Evolutionary conservation across 2,329 filamentous ascomycete genomes (phyloP).

Genomic region (Sarocladium brachiariae): DNA sequence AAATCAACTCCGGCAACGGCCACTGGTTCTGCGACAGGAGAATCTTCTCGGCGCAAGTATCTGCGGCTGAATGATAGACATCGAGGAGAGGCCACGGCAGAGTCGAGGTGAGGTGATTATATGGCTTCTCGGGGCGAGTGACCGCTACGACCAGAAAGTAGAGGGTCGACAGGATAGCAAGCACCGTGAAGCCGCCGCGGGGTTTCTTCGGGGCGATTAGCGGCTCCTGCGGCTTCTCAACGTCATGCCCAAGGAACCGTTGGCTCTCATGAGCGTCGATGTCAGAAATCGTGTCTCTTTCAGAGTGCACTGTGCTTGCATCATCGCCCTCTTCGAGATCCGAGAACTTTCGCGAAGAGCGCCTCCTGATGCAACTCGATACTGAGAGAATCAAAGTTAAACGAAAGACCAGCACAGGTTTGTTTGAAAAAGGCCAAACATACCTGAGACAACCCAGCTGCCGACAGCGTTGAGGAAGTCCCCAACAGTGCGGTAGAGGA

Average conservation of each 20-base stretch:
- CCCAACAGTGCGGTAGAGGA: constrained; percentile 19
- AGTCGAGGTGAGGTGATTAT: constrained; percentile 25
- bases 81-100: constrained; percentile 24
- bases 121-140: constrained; percentile 23
- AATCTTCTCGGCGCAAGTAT: constrained; percentile 20
- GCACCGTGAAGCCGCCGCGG: not conserved
- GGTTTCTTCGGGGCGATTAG: not conserved
- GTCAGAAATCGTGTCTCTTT: not conserved
- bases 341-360: not conserved
- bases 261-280: constrained; percentile 5
- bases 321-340: constrained; percentile 5
- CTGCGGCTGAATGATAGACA: constrained; percentile 19
- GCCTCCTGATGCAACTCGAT: not conserved
- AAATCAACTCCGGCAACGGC: constrained; percentile 23
- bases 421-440: too few species aligned
- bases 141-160: constrained; percentile 17
- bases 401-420: too few species aligned
- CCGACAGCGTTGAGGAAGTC: constrained; percentile 17
- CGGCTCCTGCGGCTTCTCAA: not conserved
- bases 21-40: constrained; percentile 18
- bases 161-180: constrained; percentile 14
- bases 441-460: constrained; percentile 14
- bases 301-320: not conserved
- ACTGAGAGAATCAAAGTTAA: too few species aligned
- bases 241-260: not conserved